Evolutionary conservation across 2,329 filamentous ascomycete genomes (phyloP).

Genomic region (Ophiostoma novo-ulmi): DNA sequence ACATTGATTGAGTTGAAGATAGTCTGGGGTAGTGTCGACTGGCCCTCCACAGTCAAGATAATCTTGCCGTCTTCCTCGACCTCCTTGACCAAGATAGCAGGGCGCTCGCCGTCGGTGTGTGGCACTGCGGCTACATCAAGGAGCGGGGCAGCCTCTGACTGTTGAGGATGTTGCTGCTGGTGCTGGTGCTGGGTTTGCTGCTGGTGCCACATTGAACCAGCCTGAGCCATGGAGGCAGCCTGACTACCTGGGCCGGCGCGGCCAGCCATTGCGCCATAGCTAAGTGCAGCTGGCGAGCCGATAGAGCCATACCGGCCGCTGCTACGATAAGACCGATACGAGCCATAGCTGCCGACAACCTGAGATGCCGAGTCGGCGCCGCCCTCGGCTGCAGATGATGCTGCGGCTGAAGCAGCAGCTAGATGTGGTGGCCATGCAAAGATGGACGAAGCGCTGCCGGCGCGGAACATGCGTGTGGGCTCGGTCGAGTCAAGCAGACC

Average conservation of each 20-base stretch:
- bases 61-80: conserved; percentile 83
- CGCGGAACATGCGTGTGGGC: conserved; percentile 37
- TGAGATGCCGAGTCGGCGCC: conserved; percentile 19
- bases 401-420: conserved; percentile 41
- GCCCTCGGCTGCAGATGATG: conserved; percentile 6
- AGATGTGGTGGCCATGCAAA: conserved; percentile 58
- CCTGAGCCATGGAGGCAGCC: conserved; percentile 46
- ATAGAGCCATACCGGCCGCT: conserved; percentile 13
- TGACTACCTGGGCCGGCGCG: conserved; percentile 26
- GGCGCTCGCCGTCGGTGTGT: conserved; percentile 52
- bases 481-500: conserved; percentile 33
- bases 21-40: conserved; percentile 92
- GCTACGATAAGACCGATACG: conserved; percentile 53
- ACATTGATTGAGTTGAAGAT: conserved; percentile 96
- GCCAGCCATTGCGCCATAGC: conserved; percentile 45
- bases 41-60: conserved; percentile 78
- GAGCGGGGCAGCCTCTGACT: background rate
- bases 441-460: conserved; percentile 43
- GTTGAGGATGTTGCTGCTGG: background rate
- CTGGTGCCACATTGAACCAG: conserved; percentile 48
- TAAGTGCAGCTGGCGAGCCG: conserved; percentile 24
- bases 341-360: conserved; percentile 35
- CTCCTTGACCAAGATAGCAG: conserved; percentile 80
- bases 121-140: conserved; percentile 36
- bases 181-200: conserved; percentile 41